phyloP scores from a whole-genome alignment of 345 rosid species.

The Eutrema heterophyllum region DNA sequence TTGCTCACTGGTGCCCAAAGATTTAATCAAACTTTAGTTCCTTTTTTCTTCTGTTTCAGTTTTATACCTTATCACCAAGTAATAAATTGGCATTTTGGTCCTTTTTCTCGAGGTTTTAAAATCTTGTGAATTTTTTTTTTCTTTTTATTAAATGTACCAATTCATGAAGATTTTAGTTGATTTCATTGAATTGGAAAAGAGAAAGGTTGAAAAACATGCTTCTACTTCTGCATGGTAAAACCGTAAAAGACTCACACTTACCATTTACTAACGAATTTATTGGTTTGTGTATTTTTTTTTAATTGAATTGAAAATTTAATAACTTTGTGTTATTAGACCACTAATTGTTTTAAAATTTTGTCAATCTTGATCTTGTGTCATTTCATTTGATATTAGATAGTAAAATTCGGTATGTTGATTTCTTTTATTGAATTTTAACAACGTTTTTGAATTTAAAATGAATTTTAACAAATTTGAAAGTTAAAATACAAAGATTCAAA shows the following conservation, averaged over 20 bases:
- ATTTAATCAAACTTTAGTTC: neutral
- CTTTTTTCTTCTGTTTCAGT: neutral
- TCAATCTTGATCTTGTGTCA: neutral
- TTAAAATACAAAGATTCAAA: too few relatives aligned
- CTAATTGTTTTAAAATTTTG: neutral
- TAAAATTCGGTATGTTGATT: neutral
- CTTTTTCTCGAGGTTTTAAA: neutral
- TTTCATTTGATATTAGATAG: neutral
- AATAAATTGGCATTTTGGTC: slow-evolving; percentile 19
- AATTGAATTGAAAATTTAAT: neutral
- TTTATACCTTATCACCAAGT: neutral
- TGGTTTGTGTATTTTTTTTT: neutral
- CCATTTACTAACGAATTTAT: neutral
- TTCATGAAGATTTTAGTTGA: neutral
- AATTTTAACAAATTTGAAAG: too few relatives aligned
- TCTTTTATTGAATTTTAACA: too few relatives aligned
- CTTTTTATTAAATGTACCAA: neutral
- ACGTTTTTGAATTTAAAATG: too few relatives aligned
- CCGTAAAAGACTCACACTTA: neutral
- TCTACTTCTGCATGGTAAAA: neutral
- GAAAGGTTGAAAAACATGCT: neutral
- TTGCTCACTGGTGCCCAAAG: slow-evolving; percentile 12
- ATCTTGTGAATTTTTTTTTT: neutral
- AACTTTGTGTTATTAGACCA: neutral
- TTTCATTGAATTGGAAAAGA: neutral